Evolutionary conservation across 1,284 basidiomycete species (phyloP), one percentile per base, ranked within the genome.

Genomic region (Sanghuangporus sanghuang): DNA sequence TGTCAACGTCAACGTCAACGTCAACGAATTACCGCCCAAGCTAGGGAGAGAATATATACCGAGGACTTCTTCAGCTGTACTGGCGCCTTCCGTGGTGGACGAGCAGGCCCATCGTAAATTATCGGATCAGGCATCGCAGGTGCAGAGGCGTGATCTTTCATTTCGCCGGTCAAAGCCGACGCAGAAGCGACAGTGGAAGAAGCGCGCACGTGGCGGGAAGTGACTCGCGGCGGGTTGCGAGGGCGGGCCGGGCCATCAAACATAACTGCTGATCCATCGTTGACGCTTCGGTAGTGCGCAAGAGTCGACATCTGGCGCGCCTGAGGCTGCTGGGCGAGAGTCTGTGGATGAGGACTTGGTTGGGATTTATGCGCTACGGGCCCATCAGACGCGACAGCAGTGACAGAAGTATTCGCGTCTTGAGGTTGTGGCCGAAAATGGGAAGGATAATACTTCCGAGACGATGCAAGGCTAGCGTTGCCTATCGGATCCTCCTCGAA

Each of bases 231-330:
- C 21, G 49, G 59, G 23, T 53, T 42, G 18, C 59, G 59, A 6
- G 59, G 59, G 16, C 59, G 59, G 12, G 59, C 59, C 7, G 59
- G 59, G 18, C 59, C 59, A 27, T 40, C 38, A 23, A 54, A 61
- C n/a, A 54, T 27, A n/a, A 52, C 27, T 7, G 49, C 35, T 9
- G 38, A 44, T 49, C 39, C 39, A 9, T 61, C 49, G 35, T 35
- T 54, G 4, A 44, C 11, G 7, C 14, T 39, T 14, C 49, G 44
- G 4, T 48, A 42, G 32, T 49, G 40, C 7, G 57, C 32, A 40
- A 46, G 16, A 5, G 44, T 59, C 12, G 44, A 42, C 44, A 57
- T 23, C 21, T 48, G 40, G 21, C 39, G 56, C 16, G 56, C 56
- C 7, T 48, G 40, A 8, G 56, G n/a, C 44, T 21, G 39, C 18